Evolutionary conservation across 2,329 filamentous ascomycete species (phyloP), one percentile per base, ranked within the genome.

Genomic region (Pseudopithomyces chartarum): DNA sequence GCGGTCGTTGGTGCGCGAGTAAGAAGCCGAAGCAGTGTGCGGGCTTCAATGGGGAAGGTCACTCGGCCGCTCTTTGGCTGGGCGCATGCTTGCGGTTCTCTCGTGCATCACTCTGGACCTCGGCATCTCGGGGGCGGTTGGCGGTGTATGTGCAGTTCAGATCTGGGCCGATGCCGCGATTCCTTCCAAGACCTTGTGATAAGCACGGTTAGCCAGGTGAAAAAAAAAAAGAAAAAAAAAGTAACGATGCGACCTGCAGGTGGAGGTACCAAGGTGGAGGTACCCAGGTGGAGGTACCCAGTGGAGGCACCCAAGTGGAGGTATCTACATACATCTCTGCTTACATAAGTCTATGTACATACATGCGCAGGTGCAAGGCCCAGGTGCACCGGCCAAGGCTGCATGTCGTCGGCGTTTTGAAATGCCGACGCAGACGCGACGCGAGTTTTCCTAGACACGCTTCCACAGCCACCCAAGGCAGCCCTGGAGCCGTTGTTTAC

Each of bases 381-480:
- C n/a, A n/a, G n/a, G n/a, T 19, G 8, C 8, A 26, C 34, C 1
- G 20, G 52, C 57, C 57, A 59, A 61, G 57, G 52, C 56, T 52
- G 36, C 40, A 43, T 34, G 11, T 38, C 40, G 11, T 38, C 56
- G 56, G 56, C n/a, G 20, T 32, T 22, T 34, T 19, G 38, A 52
- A 58, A 23, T 29, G 29, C 32, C 51, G 44, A 42, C 43, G 13
- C 34, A 49, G 57, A 39, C 52, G 39, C 48, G 53, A 62, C 67
- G 61, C 66, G 62, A 57, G 43, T 59, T 62, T 61, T 67, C 67
- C 67, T 62, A 65, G 4, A 67, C 44, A 45, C n/a, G 13, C 15
- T 23, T 40, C 20, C 52, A 29, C 49, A 54, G 51, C 48, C n/a
- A n/a, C n/a, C n/a, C n/a, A n/a, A n/a, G n/a, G n/a, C n/a, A n/a